Base-by-base conservation (phyloP, 768 basidiomycete species). In the Clavulina sp. region DNA sequence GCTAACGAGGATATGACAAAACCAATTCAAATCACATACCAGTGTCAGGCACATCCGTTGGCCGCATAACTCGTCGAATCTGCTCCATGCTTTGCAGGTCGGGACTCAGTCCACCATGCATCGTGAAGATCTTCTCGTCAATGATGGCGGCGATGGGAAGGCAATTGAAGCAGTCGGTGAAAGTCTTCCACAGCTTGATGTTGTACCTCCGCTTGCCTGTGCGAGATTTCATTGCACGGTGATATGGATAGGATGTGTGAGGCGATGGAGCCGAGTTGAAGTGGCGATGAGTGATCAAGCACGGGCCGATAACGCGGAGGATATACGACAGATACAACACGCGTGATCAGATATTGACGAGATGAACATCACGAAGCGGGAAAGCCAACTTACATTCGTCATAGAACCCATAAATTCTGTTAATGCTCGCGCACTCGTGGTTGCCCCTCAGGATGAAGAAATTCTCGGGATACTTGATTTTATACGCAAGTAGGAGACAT, bases 381-480 rank as follows among this genome's bases (percentile, higher is more conserved):
- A n/a, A 5, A 16, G 29, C 38, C 5, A 2, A 77, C 87, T 60
- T 61, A 93, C 93, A 97, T 76, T 99, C 93, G 65, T 99, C 93
- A 69, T 99, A 99, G 71, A 99, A 99, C 53, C 93, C 93, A 68
- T 99, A 99, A 69, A 99, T 97, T 66, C 93, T 76, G 73, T 97
- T 99, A 72, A 99, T 97, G 67, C 87, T 89, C 58, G 93, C 93
- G 64, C 93, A 95, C 69, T 99, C 93, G 68, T 99, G 93, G 70
- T 99, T 99, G 60, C 93, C 93, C 61, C 93, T 74, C 56, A 99
- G 77, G 66, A 99, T 92, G 73, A 99, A 99, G 73, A 99, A 99
- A 74, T 99, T 99, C 78, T 99, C 93, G 49, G 93, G 93, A 73
- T 96, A 99, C 76, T 97, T 99, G 75, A 93, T 93, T 77, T 99